Evolutionary conservation across 805 yeast genomes (phyloP), one percentile per base, ranked within the genome.

Genomic region (Cyberlindnera xishuangbannaensis): DNA sequence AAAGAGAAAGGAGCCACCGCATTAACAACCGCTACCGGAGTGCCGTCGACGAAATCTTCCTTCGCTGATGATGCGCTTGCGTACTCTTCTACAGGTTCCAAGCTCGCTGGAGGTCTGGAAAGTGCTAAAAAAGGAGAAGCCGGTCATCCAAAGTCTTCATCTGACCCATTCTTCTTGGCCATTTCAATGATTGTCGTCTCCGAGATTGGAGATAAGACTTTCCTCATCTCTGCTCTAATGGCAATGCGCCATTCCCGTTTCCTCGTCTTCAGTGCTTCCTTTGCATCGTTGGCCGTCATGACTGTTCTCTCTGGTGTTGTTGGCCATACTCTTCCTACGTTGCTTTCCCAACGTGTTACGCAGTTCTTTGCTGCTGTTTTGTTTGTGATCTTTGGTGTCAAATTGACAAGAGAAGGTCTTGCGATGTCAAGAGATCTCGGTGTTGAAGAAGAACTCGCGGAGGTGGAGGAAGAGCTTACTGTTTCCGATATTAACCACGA

Each of bases 141-240:
- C 8, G 22, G 22, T 11, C 22, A 19, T 24, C 26, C 26, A 24
- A 15, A 11, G 18, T 23, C 38, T 19, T 22, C 31, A 15, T 34
- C 44, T 32, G 29, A 39, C 11, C 59, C 94, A 4, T 81, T 92
- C 47, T 48, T 83, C 39, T 76, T 90, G 79, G 75, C 97, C 2
- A 64, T 79, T 21, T 74, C 90, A 12, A 92, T 92, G 98, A 92
- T 92, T 52, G 63, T 84, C 20, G 83, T 87, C n/a, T 83, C 95
- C 18, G 99, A 92, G 59, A 81, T 92, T 39, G 98, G 98, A 39
- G 99, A 92, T 59, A 92, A 92, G 64, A 92, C 99, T 0, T 92
- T 92, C 55, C 70, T 92, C 45, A 86, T 92, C 49, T 97, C 98
- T 22, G 97, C 97, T 2, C 68, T 92, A 44, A 88, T 92, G 96